Conservation (phyloP, 2,329 filamentous ascomycete genomes). For the Monosporascus sp. region DNA sequence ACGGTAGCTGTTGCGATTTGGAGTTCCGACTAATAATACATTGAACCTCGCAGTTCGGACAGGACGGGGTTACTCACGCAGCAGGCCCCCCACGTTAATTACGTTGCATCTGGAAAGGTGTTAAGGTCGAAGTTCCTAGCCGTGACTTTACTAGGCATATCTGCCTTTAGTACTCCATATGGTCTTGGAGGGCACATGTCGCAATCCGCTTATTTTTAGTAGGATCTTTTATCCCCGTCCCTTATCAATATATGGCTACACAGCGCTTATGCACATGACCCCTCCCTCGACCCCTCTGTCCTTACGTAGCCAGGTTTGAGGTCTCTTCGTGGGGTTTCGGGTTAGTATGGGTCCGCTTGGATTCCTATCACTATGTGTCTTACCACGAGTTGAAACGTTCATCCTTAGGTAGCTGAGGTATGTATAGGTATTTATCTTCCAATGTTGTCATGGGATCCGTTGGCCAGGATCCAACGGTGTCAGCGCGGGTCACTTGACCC, state of each 20-base stretch:
- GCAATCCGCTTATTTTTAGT: background rate
- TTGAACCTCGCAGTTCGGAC: too few species aligned
- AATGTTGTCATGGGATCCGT: background rate
- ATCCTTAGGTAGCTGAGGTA: background rate
- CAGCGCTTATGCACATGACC: background rate
- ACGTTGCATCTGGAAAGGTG: background rate
- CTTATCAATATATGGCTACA: background rate
- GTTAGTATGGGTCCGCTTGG: too few species aligned
- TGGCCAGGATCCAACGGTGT: background rate
- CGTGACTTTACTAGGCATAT: background rate
- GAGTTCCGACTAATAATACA: too few species aligned
- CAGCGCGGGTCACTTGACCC: background rate
- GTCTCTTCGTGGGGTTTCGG: too few species aligned
- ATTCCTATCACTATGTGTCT: too few species aligned
- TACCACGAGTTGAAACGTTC: background rate
- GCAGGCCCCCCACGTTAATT: background rate
- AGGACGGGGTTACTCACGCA: background rate
- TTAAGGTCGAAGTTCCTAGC: background rate
- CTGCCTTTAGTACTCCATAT: background rate
- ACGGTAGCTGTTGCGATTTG: too few species aligned
- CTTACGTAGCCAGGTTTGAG: too few species aligned
- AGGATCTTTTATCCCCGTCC: background rate
- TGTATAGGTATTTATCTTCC: too few species aligned
- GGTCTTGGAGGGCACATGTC: too few species aligned
- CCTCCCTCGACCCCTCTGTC: too few species aligned